Conservation (phyloP, 2,329 filamentous ascomycete genomes). For the Ophiostoma montium region DNA sequence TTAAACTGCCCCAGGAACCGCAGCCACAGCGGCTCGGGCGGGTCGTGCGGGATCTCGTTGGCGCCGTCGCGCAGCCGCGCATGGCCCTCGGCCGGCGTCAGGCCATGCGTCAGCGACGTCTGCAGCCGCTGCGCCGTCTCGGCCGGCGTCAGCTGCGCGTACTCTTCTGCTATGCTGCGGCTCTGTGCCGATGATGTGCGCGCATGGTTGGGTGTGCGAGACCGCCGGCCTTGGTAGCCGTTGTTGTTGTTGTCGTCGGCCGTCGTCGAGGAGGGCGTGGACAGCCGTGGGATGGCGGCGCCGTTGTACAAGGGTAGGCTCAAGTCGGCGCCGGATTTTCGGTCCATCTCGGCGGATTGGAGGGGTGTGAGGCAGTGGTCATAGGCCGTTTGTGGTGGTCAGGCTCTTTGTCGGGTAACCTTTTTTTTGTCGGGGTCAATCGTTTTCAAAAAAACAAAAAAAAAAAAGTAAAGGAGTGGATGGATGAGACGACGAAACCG, state of each 20-base stretch:
- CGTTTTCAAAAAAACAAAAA: neutral
- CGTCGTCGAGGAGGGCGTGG: constrained; percentile 1
- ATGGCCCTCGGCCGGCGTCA: constrained; percentile 69
- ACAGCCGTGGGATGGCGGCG: constrained; percentile 6
- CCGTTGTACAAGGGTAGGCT: constrained; percentile 13
- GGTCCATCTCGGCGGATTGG: constrained; percentile 12
- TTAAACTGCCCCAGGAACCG: constrained; percentile 95
- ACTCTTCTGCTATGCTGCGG: constrained; percentile 42
- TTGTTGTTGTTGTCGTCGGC: neutral
- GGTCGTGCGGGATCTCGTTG: constrained; percentile 90
- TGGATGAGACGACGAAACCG: neutral
- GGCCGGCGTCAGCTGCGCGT: constrained; percentile 54
- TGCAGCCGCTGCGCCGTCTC: constrained; percentile 65
- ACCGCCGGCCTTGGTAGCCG: constrained; percentile 11
- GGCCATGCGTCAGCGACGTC: constrained; percentile 71
- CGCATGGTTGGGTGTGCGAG: constrained; percentile 10
- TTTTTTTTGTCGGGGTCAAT: too few species aligned
- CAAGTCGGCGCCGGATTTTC: constrained; percentile 9
- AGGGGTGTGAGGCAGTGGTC: too few species aligned
- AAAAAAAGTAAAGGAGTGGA: neutral
- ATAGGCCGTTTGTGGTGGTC: too few species aligned
- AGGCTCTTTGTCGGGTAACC: too few species aligned
- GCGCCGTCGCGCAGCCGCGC: constrained; percentile 67
- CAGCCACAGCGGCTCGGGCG: constrained; percentile 86
- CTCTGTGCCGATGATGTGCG: constrained; percentile 20